Conservation (phyloP, 768 basidiomycete genomes). For the Lyophyllum decastes region DNA sequence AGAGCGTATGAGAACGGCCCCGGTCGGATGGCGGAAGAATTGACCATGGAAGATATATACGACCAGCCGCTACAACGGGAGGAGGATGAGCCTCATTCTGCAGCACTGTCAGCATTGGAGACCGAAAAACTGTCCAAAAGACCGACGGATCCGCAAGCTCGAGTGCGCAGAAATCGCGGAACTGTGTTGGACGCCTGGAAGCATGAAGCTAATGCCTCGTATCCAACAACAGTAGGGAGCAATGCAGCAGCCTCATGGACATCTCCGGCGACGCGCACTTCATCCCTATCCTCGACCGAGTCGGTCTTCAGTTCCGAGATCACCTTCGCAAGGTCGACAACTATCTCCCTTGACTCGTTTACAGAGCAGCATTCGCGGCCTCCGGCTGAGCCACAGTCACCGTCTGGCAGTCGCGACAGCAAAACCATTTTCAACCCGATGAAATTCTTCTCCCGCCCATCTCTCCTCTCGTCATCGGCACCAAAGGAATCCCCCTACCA, state of each 20-base stretch:
- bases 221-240: neutral
- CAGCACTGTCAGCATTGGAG: neutral
- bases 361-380: neutral
- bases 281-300: conserved; percentile 1
- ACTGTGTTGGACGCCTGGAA: neutral
- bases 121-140: neutral
- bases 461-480: conserved; percentile 3
- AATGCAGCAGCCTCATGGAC: neutral
- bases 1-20: neutral
- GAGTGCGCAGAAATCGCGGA: conserved; percentile 3
- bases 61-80: neutral
- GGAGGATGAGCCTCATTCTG: neutral
- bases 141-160: conserved; percentile 5
- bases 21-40: neutral
- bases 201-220: neutral
- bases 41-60: conserved; percentile 11
- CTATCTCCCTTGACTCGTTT: neutral
- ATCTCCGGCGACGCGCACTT: neutral
- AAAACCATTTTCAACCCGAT: conserved; percentile 10
- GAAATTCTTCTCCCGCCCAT: conserved; percentile 12
- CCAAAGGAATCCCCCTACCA: neutral
- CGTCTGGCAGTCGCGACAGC: neutral
- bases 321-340: conserved; percentile 7
- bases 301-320: neutral
- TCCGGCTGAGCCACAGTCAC: neutral